Percentiles rank a stretch among this genome's conserved stretches.
These are phyloP conservation scores for Metarhizium robertsii DNA, from an alignment of 2,329 filamentous ascomycete genomes.

Conservation along the genomic window DNA sequence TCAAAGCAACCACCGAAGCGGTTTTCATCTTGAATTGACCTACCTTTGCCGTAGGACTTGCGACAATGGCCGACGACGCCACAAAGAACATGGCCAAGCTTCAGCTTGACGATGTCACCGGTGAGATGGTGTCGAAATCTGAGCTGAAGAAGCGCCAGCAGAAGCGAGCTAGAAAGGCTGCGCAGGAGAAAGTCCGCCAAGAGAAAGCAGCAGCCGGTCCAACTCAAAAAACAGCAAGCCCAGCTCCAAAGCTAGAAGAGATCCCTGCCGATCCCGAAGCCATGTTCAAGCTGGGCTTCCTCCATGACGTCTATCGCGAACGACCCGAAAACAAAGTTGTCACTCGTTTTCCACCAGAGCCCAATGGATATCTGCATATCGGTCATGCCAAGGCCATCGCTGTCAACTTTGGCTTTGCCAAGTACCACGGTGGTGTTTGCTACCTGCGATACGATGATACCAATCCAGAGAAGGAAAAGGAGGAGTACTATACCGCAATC, in stretches of 20 bases:
- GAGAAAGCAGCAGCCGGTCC: conserved; percentile 65
- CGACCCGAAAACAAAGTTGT: conserved; percentile 51
- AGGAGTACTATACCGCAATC: conserved; percentile 83
- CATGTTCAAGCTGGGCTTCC: conserved; percentile 76
- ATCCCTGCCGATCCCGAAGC: conserved; percentile 40
- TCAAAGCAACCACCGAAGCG: not conserved
- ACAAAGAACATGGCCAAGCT: conserved; percentile 44
- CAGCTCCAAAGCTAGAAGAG: conserved; percentile 24
- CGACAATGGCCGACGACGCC: conserved; percentile 37
- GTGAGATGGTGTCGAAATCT: conserved; percentile 55
- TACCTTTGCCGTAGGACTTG: not conserved
- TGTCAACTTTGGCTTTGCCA: conserved; percentile 92
- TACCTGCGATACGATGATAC: conserved; percentile 73
- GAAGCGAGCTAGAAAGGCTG: conserved; percentile 48
- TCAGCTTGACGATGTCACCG: conserved; percentile 51
- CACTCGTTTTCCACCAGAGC: conserved; percentile 75
- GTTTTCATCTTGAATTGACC: not conserved
- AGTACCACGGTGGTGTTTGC: conserved; percentile 59
- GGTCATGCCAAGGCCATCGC: conserved; percentile 94
- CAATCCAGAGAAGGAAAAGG: conserved; percentile 88
- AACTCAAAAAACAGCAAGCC: conserved; percentile 27
- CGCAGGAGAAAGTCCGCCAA: conserved; percentile 62
- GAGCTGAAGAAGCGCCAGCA: conserved; percentile 51
- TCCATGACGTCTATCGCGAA: conserved; percentile 62
- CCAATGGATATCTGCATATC: conserved; percentile 89